Evolutionary conservation across 1,284 basidiomycete species (phyloP).

Genomic region (Ceraceosorus guamensis): DNA sequence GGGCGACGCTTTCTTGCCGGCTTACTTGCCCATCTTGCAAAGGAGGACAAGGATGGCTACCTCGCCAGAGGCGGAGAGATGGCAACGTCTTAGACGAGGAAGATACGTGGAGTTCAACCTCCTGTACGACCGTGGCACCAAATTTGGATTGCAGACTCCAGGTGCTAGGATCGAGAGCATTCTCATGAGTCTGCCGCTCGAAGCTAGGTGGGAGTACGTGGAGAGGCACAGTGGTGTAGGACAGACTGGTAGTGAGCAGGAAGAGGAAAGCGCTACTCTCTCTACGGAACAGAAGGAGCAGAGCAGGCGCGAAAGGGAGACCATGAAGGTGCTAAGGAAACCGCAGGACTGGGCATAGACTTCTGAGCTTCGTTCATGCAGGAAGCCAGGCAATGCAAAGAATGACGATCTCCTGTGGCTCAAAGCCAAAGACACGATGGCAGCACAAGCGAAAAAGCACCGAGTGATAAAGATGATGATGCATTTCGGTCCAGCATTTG

Average conservation of each 20-base stretch:
- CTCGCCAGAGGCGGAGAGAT: conserved; percentile 24
- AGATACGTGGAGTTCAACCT: conserved; percentile 48
- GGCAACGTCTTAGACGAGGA: conserved; percentile 43
- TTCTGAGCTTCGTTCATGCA: neutral
- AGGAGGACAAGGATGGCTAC: conserved; percentile 29
- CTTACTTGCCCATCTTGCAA: conserved; percentile 42
- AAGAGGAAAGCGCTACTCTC: neutral
- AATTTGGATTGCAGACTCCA: conserved; percentile 46
- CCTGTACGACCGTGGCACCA: conserved; percentile 47
- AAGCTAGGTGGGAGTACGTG: conserved; percentile 47
- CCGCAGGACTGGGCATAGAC: conserved; percentile 31
- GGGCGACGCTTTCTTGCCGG: conserved; percentile 44
- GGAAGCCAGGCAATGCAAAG: neutral
- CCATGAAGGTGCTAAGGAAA: conserved; percentile 24
- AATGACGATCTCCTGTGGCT: too few relatives aligned
- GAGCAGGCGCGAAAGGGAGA: conserved; percentile 21
- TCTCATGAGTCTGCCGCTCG: conserved; percentile 45
- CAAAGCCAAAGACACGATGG: too few relatives aligned
- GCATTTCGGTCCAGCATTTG: neutral
- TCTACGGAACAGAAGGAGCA: conserved; percentile 8
- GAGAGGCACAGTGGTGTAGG: conserved; percentile 26
- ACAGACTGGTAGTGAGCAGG: conserved; percentile 13
- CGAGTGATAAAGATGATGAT: neutral
- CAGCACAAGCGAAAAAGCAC: neutral
- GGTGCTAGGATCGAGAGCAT: conserved; percentile 48